These are phyloP conservation scores for Solanum hybrid DNA, from an alignment of 305 asterid genomes.

Conservation along the genomic window DNA sequence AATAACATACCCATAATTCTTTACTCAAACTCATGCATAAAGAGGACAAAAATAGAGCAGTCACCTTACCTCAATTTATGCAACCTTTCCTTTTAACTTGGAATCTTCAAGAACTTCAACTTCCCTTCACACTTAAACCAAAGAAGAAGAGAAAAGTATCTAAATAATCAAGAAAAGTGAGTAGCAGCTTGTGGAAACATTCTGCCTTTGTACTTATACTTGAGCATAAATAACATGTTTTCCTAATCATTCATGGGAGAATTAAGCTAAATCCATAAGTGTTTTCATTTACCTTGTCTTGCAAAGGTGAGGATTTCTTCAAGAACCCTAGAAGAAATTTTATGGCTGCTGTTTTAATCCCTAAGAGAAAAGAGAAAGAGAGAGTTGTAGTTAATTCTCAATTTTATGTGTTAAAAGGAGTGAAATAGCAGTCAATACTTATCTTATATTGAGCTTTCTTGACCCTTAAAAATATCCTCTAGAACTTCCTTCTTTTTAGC, in stretches of 20 bases:
- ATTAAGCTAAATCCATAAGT: neutral
- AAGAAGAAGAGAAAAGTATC: neutral
- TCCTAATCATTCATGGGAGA: neutral
- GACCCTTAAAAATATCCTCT: neutral
- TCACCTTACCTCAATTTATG: neutral
- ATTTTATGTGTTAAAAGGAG: neutral
- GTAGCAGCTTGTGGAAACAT: neutral
- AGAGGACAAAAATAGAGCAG: neutral
- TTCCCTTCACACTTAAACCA: neutral
- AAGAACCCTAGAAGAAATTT: neutral
- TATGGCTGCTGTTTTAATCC: neutral
- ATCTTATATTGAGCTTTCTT: neutral
- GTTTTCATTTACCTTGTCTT: neutral
- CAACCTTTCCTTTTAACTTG: neutral
- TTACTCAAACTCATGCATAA: neutral
- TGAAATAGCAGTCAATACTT: neutral
- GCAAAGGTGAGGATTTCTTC: neutral
- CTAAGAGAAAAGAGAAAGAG: neutral
- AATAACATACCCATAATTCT: neutral
- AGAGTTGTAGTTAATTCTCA: neutral
- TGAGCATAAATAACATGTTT: neutral
- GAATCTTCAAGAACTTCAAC: neutral
- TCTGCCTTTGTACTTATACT: neutral
- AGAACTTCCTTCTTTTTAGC: neutral
- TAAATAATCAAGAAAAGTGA: neutral